Evolutionary conservation across 805 yeast genomes (phyloP), one percentile per base, ranked within the genome.

Genomic region (Lachancea sp.): DNA sequence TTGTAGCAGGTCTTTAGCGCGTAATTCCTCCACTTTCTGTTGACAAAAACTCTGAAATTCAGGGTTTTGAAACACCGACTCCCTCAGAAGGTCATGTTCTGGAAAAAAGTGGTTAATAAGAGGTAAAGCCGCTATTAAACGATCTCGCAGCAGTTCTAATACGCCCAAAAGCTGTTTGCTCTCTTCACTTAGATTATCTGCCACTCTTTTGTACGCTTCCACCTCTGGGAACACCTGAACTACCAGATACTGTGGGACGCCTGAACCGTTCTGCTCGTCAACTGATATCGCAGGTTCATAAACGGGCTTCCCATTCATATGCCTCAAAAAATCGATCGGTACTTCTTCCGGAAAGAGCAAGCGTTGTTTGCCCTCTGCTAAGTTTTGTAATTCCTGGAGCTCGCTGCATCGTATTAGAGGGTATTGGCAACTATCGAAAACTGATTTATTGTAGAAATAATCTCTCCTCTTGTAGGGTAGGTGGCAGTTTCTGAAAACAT

Each of bases 161-260:
- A 54, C 22, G 6, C 41, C 33, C 8, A 58, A 34, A 34, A 59
- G 49, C n/a, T 48, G 42, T 32, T 45, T 36, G 4, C 56, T 46
- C 18, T 46, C 46, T 3, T 31, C 13, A 5, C 49, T 34, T 43
- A 58, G 34, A 15, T 23, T 32, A 18, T 43, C 36, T 22, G 20
- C 21, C 15, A 26, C 40, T 18, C 51, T 47, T 23, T 45, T 49
- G 32, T 51, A 55, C 18, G 43, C 41, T 39, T 58, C 62, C 20
- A 58, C 42, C 35, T 59, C 64, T 6, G 63, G 62, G 42, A 59
- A 59, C 9, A 59, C 22, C 40, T 55, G 56, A n/a, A 46, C 48
- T 13, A 57, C 29, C 9, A 55, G 40, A 8, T 44, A 40, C 2
- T 41, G 21, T 3, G 57, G 54, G 26, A 34, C 12, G 15, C 11